Evolutionary conservation across 2,329 filamentous ascomycete genomes (phyloP).

Genomic region (Alternaria arbusti): DNA sequence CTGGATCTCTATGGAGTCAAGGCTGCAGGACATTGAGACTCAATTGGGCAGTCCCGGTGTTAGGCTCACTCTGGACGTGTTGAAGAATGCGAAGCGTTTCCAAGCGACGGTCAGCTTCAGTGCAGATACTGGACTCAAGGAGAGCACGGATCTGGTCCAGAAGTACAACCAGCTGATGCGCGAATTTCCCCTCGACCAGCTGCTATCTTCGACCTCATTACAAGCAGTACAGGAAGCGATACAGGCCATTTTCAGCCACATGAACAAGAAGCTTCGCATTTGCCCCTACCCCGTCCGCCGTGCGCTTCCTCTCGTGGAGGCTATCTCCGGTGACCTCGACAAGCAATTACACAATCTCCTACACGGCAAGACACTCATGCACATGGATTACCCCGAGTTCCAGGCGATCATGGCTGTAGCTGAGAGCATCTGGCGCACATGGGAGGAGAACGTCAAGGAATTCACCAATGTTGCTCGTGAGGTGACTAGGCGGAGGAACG

Average conservation of each 20-base stretch:
- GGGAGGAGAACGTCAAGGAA: constrained; percentile 96
- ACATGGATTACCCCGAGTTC: constrained; percentile 92
- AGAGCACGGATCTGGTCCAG: constrained; percentile 93
- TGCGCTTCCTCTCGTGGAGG: constrained; percentile 91
- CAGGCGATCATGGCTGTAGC: constrained; percentile 81
- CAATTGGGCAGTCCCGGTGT: constrained; percentile 91
- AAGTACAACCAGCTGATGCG: constrained; percentile 99
- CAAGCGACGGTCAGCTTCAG: constrained; percentile 97
- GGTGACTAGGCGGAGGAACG: constrained; percentile 88
- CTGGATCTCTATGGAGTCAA: constrained; percentile 96
- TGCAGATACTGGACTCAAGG: constrained; percentile 93
- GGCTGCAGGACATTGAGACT: constrained; percentile 86
- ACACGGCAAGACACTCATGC: constrained; percentile 85
- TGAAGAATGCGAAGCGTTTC: constrained; percentile 97
- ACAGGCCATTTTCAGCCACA: constrained; percentile 85
- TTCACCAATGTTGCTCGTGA: constrained; percentile 98
- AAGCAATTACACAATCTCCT: constrained; percentile 83
- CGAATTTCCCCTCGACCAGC: constrained; percentile 93
- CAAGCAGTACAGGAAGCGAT: constrained; percentile 89
- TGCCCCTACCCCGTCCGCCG: constrained; percentile 94
- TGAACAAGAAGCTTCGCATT: constrained; percentile 97
- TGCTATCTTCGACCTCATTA: constrained; percentile 89
- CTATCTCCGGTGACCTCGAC: constrained; percentile 93
- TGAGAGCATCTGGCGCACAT: constrained; percentile 84
- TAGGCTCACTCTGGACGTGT: constrained; percentile 86